These are phyloP conservation scores for Moelleriella libera DNA, from an alignment of 2,329 filamentous ascomycete species.

Conservation along the genomic window DNA sequence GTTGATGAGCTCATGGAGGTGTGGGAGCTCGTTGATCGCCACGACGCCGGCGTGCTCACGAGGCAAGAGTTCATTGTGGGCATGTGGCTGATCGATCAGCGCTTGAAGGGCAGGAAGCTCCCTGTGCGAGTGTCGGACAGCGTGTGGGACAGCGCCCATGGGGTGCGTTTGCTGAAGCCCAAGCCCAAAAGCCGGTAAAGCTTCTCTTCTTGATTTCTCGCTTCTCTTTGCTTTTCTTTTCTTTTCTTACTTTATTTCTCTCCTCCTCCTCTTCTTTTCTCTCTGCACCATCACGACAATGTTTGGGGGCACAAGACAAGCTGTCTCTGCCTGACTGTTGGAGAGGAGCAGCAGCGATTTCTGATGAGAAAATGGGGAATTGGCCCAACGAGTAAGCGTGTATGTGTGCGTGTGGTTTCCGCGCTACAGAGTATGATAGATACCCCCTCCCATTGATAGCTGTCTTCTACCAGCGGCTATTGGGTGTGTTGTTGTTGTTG, in stretches of 20 bases:
- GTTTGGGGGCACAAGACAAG: too few species aligned
- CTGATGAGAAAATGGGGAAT: too few species aligned
- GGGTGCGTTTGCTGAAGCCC: constrained; percentile 23
- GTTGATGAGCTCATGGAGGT: constrained; percentile 57
- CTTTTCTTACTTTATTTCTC: not conserved
- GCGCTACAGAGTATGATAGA: too few species aligned
- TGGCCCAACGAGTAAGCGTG: too few species aligned
- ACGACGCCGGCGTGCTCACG: constrained; percentile 38
- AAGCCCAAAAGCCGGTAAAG: not conserved
- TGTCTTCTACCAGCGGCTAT: too few species aligned
- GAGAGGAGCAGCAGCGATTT: too few species aligned
- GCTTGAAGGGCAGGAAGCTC: constrained; percentile 65
- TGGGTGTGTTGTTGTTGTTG: too few species aligned
- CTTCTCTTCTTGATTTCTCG: not conserved
- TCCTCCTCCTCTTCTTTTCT: not conserved
- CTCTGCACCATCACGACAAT: too few species aligned
- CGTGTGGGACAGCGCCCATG: constrained; percentile 58
- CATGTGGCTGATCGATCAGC: constrained; percentile 70
- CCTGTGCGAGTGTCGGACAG: constrained; percentile 57
- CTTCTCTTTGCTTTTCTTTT: not conserved
- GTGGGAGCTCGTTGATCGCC: constrained; percentile 59
- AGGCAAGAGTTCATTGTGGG: constrained; percentile 70
- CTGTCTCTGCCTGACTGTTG: too few species aligned
- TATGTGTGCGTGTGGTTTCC: too few species aligned
- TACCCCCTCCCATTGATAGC: too few species aligned